Conservation (phyloP, 2,329 filamentous ascomycete genomes). For the Basipetospora chlamydospora region DNA sequence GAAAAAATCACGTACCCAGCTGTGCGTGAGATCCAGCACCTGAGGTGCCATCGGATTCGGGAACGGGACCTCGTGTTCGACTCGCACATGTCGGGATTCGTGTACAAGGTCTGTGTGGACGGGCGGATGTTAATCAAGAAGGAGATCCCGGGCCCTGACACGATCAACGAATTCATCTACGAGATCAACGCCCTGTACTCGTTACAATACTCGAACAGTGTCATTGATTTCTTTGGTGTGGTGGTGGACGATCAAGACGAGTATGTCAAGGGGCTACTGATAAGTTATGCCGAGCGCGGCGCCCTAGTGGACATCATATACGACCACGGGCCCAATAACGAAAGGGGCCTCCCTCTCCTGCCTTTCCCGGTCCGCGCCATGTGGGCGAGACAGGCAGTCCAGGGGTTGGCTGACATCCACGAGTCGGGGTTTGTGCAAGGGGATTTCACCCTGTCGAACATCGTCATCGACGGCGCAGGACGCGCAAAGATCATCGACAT, state of each 20-base stretch:
- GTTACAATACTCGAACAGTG: constrained; percentile 55
- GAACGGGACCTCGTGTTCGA: constrained; percentile 74
- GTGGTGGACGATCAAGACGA: constrained; percentile 80
- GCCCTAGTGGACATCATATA: constrained; percentile 85
- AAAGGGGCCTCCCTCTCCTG: constrained; percentile 23
- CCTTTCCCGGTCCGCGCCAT: constrained; percentile 62
- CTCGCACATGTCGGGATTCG: constrained; percentile 89
- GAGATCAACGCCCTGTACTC: constrained; percentile 89
- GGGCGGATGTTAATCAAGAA: constrained; percentile 77
- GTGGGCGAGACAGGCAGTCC: constrained; percentile 86
- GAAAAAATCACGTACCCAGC: constrained; percentile 84
- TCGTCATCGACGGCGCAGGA: constrained; percentile 73
- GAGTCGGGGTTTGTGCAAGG: constrained; percentile 94
- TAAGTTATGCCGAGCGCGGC: constrained; percentile 74
- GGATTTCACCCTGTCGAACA: constrained; percentile 93
- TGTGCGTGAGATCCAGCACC: constrained; percentile 57
- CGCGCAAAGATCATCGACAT: constrained; percentile 97
- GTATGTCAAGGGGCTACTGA: constrained; percentile 73
- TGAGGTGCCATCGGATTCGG: constrained; percentile 47
- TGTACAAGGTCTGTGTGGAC: constrained; percentile 74
- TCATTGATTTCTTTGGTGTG: constrained; percentile 77
- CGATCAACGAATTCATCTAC: constrained; percentile 91
- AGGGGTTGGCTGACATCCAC: constrained; percentile 82
- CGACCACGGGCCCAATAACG: constrained; percentile 48
- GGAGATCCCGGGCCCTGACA: constrained; percentile 91